Percentiles rank a stretch among this genome's conserved stretches.
Evolutionary conservation across 1,284 basidiomycete genomes (phyloP).

Genomic region (Pisolithus thermaeus): DNA sequence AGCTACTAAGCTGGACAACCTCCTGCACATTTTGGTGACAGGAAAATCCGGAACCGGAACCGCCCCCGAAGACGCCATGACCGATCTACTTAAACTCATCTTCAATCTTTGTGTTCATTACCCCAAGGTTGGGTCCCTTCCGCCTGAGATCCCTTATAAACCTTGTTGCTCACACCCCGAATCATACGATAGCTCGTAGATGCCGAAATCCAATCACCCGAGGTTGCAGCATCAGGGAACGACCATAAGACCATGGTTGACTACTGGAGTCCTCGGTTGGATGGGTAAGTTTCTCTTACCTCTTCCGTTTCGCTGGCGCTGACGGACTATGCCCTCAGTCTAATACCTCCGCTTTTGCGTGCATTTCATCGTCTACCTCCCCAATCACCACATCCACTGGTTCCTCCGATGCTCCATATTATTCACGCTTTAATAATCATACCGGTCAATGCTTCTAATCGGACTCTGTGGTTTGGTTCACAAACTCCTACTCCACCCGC

Average conservation of each 20-base stretch:
- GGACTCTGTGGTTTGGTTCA: conserved; percentile 42
- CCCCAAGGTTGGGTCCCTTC: conserved; percentile 38
- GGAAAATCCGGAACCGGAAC: conserved; percentile 39
- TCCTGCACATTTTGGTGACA: conserved; percentile 42
- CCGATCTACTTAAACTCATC: conserved; percentile 69
- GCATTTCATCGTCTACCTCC: conserved; percentile 58
- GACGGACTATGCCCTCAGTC: conserved; percentile 27
- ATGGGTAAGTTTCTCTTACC: conserved; percentile 40
- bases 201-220: conserved; percentile 38
- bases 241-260: conserved; percentile 48
- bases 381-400: conserved; percentile 54
- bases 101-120: conserved; percentile 76
- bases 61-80: conserved; percentile 62
- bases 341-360: conserved; percentile 55
- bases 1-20: conserved; percentile 50
- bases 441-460: conserved; percentile 53
- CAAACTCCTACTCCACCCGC: conserved; percentile 4
- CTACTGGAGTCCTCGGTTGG: conserved; percentile 63
- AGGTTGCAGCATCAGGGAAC: conserved; percentile 16
- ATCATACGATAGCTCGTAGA: conserved; percentile 34
- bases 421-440: conserved; percentile 71
- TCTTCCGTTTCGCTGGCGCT: conserved; percentile 1
- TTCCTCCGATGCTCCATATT: conserved; percentile 64
- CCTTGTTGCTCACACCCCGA: neutral
- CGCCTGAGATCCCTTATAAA: neutral